These are phyloP conservation scores for Gossypium trilobum DNA, from an alignment of 441 rosid species.

Conservation along the genomic window DNA sequence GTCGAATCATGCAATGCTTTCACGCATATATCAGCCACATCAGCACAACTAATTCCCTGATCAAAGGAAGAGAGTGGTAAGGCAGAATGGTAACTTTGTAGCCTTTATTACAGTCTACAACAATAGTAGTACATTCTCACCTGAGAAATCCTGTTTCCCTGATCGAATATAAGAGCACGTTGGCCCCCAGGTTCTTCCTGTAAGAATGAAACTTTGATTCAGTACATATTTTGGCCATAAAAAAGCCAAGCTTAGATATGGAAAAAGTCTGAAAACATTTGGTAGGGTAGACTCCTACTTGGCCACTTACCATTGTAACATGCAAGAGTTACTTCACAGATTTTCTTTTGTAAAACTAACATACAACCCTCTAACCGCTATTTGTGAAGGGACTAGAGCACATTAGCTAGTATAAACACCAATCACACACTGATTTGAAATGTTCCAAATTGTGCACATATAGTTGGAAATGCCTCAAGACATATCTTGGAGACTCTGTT, in stretches of 20 bases:
- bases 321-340: background rate
- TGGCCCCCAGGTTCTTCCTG: conserved; percentile 99
- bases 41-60: conserved; percentile 88
- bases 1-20: conserved; percentile 90
- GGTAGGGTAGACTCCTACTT: background rate
- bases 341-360: background rate
- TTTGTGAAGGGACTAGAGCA: background rate
- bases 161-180: conserved; percentile 88
- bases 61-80: conserved; percentile 8
- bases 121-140: conserved; percentile 24
- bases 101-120: background rate
- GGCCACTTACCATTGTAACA: background rate
- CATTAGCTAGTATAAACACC: background rate
- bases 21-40: conserved; percentile 91
- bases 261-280: background rate
- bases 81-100: background rate
- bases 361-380: background rate
- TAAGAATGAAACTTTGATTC: conserved; percentile 9
- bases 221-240: background rate
- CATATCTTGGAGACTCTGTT: background rate
- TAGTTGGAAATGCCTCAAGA: background rate
- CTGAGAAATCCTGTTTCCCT: conserved; percentile 89
- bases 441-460: background rate
- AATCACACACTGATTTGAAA: background rate
- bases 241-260: background rate